These are phyloP conservation scores for Pouteria campechiana DNA, from an alignment of 179 eudicot species.

Conservation along the genomic window DNA sequence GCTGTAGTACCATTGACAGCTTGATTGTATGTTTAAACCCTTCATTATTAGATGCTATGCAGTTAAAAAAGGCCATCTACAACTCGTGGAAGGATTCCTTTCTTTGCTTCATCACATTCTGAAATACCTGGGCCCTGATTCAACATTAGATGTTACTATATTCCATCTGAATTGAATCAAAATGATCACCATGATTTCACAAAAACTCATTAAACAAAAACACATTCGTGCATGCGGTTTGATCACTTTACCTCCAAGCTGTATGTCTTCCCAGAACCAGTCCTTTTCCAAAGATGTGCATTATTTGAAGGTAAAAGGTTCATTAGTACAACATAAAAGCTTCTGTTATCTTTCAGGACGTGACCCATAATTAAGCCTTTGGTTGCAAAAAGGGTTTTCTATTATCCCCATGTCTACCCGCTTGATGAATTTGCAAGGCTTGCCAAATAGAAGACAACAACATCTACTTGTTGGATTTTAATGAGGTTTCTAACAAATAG, in stretches of 20 bases:
- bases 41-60: constrained; percentile 26
- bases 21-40: constrained; percentile 36
- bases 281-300: constrained; percentile 30
- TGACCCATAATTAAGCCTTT: no score
- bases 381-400: no score
- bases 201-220: not conserved
- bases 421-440: no score
- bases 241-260: constrained; percentile 71
- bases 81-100: constrained; percentile 81
- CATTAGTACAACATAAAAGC: not conserved
- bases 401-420: no score
- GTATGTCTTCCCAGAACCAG: constrained; percentile 95
- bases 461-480: no score
- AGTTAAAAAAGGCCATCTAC: constrained; percentile 55
- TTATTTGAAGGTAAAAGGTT: not conserved
- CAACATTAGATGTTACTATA: constrained; percentile 5
- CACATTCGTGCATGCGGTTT: not conserved
- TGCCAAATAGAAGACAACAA: no score
- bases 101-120: constrained; percentile 42
- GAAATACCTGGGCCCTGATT: constrained; percentile 64
- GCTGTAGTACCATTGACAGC: constrained; percentile 60
- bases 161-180: not conserved
- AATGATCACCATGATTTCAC: not conserved
- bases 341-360: not conserved
- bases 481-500: no score